Conservation (phyloP, 768 basidiomycete genomes). For the Galerina marginata region DNA sequence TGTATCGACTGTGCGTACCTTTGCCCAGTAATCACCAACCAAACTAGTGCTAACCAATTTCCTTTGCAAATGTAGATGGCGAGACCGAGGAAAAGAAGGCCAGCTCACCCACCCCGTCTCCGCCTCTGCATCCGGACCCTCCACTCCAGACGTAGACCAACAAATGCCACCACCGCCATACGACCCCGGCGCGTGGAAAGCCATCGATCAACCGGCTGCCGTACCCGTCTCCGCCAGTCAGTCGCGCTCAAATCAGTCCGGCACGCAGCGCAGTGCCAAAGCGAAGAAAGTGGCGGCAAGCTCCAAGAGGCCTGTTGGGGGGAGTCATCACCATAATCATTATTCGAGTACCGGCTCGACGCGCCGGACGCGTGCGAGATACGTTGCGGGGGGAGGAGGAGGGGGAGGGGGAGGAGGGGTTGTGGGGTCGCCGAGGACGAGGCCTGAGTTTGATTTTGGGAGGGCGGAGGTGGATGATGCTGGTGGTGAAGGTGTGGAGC, state of each 20-base stretch:
- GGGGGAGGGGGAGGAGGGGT: background rate
- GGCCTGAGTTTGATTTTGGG: slow-evolving; percentile 51
- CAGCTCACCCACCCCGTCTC: slow-evolving; percentile 35
- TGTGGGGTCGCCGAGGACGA: slow-evolving; percentile 13
- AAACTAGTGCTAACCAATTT: background rate
- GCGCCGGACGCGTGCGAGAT: slow-evolving; percentile 26
- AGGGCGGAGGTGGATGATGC: slow-evolving; percentile 23
- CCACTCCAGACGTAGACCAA: slow-evolving; percentile 18
- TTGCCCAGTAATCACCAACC: slow-evolving; percentile 2
- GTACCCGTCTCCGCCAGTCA: slow-evolving; percentile 31
- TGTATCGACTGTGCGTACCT: slow-evolving; percentile 78
- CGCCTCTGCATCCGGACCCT: slow-evolving; percentile 29
- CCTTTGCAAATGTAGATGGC: slow-evolving; percentile 57
- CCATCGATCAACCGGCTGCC: slow-evolving; percentile 36
- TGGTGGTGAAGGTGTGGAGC: slow-evolving; percentile 8
- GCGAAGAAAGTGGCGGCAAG: background rate
- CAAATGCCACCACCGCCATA: slow-evolving; percentile 64
- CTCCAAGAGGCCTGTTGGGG: slow-evolving; percentile 12
- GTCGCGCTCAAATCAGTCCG: slow-evolving; percentile 15
- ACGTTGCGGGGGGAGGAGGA: slow-evolving; percentile 6
- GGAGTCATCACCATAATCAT: slow-evolving; percentile 13
- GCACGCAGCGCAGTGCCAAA: slow-evolving; percentile 11
- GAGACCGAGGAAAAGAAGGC: slow-evolving; percentile 66
- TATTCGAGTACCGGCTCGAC: slow-evolving; percentile 43
- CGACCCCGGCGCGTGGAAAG: slow-evolving; percentile 63